Evolutionary conservation across 352 stramenopile species (phyloP), one percentile per base, ranked within the genome.

Genomic region (Phytophthora ohioensis): DNA sequence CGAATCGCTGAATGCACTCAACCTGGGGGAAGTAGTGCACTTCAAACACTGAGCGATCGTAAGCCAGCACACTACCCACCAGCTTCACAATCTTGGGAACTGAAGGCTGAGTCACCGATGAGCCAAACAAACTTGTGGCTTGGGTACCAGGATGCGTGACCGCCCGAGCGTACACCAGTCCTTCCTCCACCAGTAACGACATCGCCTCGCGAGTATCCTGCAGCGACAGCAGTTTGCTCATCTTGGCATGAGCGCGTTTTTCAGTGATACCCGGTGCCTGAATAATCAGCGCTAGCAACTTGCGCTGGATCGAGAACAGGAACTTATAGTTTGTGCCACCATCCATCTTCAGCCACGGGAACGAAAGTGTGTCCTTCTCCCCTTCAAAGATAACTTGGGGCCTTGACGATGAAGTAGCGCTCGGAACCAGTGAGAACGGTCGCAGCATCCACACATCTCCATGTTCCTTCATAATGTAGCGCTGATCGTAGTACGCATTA

Each of bases 311-410:
- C 30, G 81, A 78, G 31, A 92, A 90, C 13, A 95, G 39, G 55
- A 95, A 95, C 31, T 75, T 79, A 64, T 87, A 85, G 60, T 95
- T 92, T 34, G 80, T 85, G 53, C 76, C 81, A 32, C 87, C 85
- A 57, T 93, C 80, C 87, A 93, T 95, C 66, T 92, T 92, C 31
- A 93, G 75, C 87, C 87, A 95, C 31, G 87, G 87, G 59, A 85
- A 94, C 32, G 87, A 88, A 8, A 92, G 64, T 45, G 80, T 90
- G 52, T 94, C 80, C 67, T 92, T 92, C 58, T 92, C 84, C n/a
- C 73, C 84, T 73, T 92, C 82, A 45, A 92, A 93, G 0, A 92
- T 54, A 51, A 92, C 78, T 15, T 78, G 78, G 7, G 78, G 69
- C 12, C 30, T 74, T n/a, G 53, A 68, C 36, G 45, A 60, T 27